These are phyloP conservation scores for Fusarium caatingaense DNA, from an alignment of 2,329 filamentous ascomycete species.

Conservation along the genomic window DNA sequence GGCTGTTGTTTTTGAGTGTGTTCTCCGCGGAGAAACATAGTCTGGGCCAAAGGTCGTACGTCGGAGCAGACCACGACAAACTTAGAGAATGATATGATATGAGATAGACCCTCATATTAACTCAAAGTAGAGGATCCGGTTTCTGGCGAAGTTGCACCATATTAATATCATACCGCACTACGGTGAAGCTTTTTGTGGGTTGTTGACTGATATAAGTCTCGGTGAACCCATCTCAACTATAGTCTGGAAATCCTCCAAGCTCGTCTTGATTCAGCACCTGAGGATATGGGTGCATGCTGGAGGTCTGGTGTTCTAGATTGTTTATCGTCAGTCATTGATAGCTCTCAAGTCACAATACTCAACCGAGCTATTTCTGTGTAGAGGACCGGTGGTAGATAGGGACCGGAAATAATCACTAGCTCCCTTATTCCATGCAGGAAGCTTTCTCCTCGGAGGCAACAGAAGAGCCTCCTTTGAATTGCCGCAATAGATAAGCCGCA, in stretches of 20 bases:
- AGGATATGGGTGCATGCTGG: background rate
- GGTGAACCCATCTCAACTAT: slow-evolving; percentile 18
- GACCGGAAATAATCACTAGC: slow-evolving; percentile 21
- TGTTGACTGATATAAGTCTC: slow-evolving; percentile 18
- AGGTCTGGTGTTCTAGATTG: background rate
- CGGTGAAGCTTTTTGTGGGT: slow-evolving; percentile 18
- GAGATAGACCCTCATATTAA: slow-evolving; percentile 16
- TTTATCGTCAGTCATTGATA: background rate
- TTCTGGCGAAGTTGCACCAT: slow-evolving; percentile 17
- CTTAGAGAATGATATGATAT: slow-evolving; percentile 26
- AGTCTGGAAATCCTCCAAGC: background rate
- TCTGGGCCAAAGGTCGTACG: slow-evolving; percentile 32
- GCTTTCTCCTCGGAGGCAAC: slow-evolving; percentile 36
- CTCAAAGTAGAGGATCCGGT: background rate
- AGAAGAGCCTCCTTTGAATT: slow-evolving; percentile 21
- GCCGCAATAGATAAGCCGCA: slow-evolving; percentile 32
- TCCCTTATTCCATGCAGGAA: slow-evolving; percentile 12
- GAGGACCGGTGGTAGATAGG: background rate
- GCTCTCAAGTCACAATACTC: background rate
- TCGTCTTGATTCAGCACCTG: background rate
- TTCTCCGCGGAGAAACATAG: slow-evolving; percentile 43
- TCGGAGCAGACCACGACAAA: slow-evolving; percentile 33
- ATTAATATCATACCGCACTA: background rate
- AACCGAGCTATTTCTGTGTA: slow-evolving; percentile 20
- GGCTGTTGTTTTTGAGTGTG: background rate